A percentile compares a stretch with the other conserved stretches of the same genome.
phyloP scores from a whole-genome alignment of 2,329 filamentous ascomycete species.

The Tolypocladium sp. region DNA sequence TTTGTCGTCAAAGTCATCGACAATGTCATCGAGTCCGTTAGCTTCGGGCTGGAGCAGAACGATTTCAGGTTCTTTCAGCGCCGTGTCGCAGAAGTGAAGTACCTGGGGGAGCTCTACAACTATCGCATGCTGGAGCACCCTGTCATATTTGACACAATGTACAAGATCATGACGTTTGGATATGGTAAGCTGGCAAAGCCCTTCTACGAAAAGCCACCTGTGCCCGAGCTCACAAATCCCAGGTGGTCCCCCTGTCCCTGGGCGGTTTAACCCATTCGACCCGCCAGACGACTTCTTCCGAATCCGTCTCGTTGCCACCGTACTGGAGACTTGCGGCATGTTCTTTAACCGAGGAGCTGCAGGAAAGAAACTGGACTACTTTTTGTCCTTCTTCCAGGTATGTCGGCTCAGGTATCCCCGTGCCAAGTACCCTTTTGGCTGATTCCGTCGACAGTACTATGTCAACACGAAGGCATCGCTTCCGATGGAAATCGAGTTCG shows the following conservation, averaged over 20 bases:
- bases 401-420: background rate
- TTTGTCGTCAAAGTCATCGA: conserved; percentile 92
- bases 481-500: conserved; percentile 96
- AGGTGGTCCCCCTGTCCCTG: conserved; percentile 74
- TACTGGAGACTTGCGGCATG: conserved; percentile 91
- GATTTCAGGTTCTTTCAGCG: conserved; percentile 97
- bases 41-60: conserved; percentile 82
- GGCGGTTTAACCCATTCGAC: conserved; percentile 69
- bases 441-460: conserved; percentile 59
- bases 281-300: conserved; percentile 93
- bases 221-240: conserved; percentile 6
- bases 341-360: conserved; percentile 91
- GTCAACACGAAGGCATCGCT: conserved; percentile 80
- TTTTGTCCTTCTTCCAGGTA: conserved; percentile 87
- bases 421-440: background rate
- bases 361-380: conserved; percentile 97
- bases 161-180: conserved; percentile 88
- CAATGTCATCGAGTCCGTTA: conserved; percentile 80
- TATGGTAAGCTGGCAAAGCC: conserved; percentile 46
- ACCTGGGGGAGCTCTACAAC: conserved; percentile 92
- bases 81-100: conserved; percentile 90
- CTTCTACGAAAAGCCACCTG: background rate
- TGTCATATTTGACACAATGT: conserved; percentile 90
- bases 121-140: conserved; percentile 95
- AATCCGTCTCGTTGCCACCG: conserved; percentile 77